A percentile compares a stretch with the other conserved stretches of the same genome.
phyloP scores from a whole-genome alignment of 495 filamentous ascomycete genomes.

The Neurospora sp. region DNA sequence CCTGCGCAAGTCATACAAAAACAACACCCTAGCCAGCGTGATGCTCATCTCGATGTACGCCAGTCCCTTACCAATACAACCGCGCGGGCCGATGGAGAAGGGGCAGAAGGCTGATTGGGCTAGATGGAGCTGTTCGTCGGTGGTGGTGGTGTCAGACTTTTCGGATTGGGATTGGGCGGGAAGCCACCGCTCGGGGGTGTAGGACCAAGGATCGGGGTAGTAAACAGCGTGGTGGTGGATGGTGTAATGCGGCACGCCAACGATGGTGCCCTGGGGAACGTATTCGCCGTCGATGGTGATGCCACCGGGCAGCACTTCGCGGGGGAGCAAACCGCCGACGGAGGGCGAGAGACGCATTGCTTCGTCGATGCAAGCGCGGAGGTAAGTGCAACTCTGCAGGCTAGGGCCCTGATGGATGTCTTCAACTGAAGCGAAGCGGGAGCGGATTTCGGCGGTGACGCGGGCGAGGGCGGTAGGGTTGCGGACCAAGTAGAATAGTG shows the following conservation, averaged over 20 bases:
- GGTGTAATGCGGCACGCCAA: constrained; percentile 46
- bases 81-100: constrained; percentile 46
- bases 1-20: constrained; percentile 36
- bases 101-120: constrained; percentile 47
- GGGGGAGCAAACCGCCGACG: constrained; percentile 49
- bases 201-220: constrained; percentile 43
- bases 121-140: constrained; percentile 24
- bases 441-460: constrained; percentile 40
- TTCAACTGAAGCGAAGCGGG: constrained; percentile 39
- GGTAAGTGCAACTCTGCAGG: constrained; percentile 47
- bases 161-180: constrained; percentile 7
- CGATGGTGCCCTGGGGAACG: constrained; percentile 42
- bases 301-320: constrained; percentile 54
- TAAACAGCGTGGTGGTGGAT: constrained; percentile 47
- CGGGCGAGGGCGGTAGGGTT: constrained; percentile 40
- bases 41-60: constrained; percentile 46
- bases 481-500: constrained; percentile 58
- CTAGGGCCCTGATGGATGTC: constrained; percentile 41
- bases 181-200: constrained; percentile 48
- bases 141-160: constrained; percentile 5
- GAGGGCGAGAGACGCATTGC: constrained; percentile 61
- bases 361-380: constrained; percentile 59
- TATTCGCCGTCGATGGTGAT: constrained; percentile 43
- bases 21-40: constrained; percentile 38
- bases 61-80: constrained; percentile 50